Evolutionary conservation across 177 flowering plant species (phyloP).

Genomic region (Telopea speciosissima): DNA sequence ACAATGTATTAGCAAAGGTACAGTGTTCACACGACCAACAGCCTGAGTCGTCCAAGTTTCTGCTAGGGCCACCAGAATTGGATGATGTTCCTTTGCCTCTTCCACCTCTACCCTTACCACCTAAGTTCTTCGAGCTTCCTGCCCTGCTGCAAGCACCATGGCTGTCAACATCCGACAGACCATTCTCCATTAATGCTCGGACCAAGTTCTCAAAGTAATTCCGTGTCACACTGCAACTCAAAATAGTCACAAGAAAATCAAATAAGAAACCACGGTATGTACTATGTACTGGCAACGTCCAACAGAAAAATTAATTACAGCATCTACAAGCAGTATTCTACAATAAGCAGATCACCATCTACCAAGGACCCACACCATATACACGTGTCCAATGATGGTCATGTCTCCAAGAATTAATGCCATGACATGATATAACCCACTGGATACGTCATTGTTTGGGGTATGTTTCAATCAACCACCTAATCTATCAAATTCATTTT

Average conservation of each 20-base stretch:
- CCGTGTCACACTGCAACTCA: slow-evolving; percentile 32
- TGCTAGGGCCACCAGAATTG: slow-evolving; percentile 29
- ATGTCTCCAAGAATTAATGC: too few species aligned
- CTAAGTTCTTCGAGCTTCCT: slow-evolving; percentile 37
- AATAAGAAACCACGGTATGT: neutral
- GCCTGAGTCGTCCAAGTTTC: slow-evolving; percentile 38
- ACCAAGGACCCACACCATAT: neutral
- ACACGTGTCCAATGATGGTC: too few species aligned
- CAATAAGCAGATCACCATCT: neutral
- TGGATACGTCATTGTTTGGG: neutral
- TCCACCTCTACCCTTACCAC: slow-evolving; percentile 37
- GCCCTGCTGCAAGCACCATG: slow-evolving; percentile 41
- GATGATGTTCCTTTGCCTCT: slow-evolving; percentile 44
- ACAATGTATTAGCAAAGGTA: slow-evolving; percentile 46
- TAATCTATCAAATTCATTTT: neutral
- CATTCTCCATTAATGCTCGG: slow-evolving; percentile 46
- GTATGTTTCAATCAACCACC: neutral
- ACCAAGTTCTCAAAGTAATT: slow-evolving; percentile 52
- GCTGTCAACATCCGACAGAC: slow-evolving; percentile 36
- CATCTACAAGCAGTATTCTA: neutral
- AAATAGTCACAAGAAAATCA: neutral
- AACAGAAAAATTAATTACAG: neutral
- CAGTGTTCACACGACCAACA: slow-evolving; percentile 68
- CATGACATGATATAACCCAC: neutral
- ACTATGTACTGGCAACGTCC: neutral